Percentiles rank a stretch among this genome's conserved stretches.
phyloP scores from a whole-genome alignment of 345 rosid genomes.

The Brassica rapa region DNA sequence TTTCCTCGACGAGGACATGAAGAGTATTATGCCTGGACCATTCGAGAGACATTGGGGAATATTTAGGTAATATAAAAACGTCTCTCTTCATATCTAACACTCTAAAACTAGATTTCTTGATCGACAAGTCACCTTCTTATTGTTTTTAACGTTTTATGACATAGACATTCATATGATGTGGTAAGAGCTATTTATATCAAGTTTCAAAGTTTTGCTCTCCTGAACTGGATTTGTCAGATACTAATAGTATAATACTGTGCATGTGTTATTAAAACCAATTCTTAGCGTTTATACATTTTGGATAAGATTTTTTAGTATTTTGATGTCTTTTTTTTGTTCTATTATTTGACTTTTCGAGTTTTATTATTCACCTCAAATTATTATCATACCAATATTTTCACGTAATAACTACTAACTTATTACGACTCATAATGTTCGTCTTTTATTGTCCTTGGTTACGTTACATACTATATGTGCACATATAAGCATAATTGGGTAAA shows the following conservation, averaged over 20 bases:
- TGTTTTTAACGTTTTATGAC: background rate
- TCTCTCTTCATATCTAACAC: background rate
- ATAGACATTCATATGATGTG: background rate
- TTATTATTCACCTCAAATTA: background rate
- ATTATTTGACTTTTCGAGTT: background rate
- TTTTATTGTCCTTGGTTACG: background rate
- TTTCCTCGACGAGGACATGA: constrained; percentile 70
- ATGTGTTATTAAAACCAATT: background rate
- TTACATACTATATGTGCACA: background rate
- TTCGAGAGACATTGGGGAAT: constrained; percentile 97
- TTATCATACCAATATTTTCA: background rate
- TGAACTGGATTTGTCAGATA: background rate
- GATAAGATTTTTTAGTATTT: background rate
- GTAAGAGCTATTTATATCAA: background rate
- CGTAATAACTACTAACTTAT: background rate
- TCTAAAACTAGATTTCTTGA: constrained; percentile 2
- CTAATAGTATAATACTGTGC: background rate
- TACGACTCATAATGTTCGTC: background rate
- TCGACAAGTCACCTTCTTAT: background rate
- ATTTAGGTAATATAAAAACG: constrained; percentile 37
- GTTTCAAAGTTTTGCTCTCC: background rate
- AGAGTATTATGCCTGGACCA: constrained; percentile 67
- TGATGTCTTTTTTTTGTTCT: background rate
- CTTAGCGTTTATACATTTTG: background rate
- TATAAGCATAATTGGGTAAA: background rate